Percentiles rank a stretch among this genome's conserved stretches.
phyloP scores from a whole-genome alignment of 148 eudicot genomes.

The Polygonum maritimum region DNA sequence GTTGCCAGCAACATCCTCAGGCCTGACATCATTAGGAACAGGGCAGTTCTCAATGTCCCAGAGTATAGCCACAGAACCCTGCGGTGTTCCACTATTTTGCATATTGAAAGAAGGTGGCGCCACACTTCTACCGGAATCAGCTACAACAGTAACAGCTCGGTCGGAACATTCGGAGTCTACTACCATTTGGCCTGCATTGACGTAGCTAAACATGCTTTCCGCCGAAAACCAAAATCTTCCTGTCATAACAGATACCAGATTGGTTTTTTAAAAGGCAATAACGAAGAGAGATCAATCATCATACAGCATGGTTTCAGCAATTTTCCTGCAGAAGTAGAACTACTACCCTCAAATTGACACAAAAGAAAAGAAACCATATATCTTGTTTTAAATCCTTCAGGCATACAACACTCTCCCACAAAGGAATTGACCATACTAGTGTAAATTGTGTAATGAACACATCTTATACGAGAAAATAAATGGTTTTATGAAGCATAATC shows the following conservation, averaged over 20 bases:
- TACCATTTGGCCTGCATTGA: constrained; percentile 24
- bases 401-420: background rate
- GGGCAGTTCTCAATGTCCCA: constrained; percentile 99
- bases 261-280: background rate
- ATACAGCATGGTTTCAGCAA: background rate
- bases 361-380: background rate
- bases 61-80: constrained; percentile 78
- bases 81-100: constrained; percentile 23
- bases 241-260: background rate
- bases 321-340: background rate
- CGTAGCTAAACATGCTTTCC: constrained; percentile 27
- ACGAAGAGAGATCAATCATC: background rate
- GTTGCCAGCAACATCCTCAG: constrained; percentile 89
- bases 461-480: background rate
- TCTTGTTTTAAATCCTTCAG: background rate
- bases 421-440: background rate
- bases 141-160: constrained; percentile 20
- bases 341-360: background rate
- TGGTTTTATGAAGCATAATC: background rate
- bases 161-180: constrained; percentile 29
- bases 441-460: too few species aligned
- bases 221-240: background rate
- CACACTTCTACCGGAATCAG: constrained; percentile 19
- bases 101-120: constrained; percentile 24
- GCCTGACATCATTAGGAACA: constrained; percentile 84